A percentile compares a stretch with the other conserved stretches of the same genome.
Evolutionary conservation across 2,329 filamentous ascomycete species (phyloP).

Genomic region (Trichoderma cornu-damae): DNA sequence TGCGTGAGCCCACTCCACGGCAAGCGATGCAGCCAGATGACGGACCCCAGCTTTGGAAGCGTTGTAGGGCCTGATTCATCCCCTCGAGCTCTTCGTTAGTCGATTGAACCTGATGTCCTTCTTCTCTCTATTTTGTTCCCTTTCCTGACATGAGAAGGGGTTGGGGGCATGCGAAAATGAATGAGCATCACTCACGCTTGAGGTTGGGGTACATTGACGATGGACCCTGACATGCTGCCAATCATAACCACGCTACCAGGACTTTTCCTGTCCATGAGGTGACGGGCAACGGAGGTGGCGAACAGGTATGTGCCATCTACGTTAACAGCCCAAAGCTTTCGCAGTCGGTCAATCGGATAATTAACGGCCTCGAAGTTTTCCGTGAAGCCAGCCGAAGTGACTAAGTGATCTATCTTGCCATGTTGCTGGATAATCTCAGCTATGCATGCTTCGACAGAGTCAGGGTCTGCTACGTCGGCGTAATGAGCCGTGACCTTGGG

Average conservation of each 20-base stretch:
- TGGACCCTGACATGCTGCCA: slow-evolving; percentile 87
- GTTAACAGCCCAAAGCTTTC: slow-evolving; percentile 92
- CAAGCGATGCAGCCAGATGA: slow-evolving; percentile 79
- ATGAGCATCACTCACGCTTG: slow-evolving; percentile 55
- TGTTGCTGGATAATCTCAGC: slow-evolving; percentile 55
- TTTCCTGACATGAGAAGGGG: too few relatives aligned
- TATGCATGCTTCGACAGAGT: slow-evolving; percentile 71
- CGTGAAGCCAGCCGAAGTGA: slow-evolving; percentile 94
- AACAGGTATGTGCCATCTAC: slow-evolving; percentile 90
- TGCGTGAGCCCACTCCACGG: slow-evolving; percentile 86
- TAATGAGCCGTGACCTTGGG: slow-evolving; percentile 88
- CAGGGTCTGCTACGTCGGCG: slow-evolving; percentile 75
- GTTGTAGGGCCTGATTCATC: slow-evolving; percentile 65
- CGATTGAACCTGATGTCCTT: background rate
- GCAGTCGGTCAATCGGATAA: slow-evolving; percentile 85
- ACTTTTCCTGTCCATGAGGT: slow-evolving; percentile 76
- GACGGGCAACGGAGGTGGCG: slow-evolving; percentile 75
- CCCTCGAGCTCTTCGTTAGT: background rate
- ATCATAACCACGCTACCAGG: slow-evolving; percentile 89
- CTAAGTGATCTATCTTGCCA: slow-evolving; percentile 81
- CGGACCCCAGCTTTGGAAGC: slow-evolving; percentile 87
- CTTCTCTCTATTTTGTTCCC: background rate
- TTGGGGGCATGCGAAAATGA: too few relatives aligned
- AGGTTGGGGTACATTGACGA: slow-evolving; percentile 93
- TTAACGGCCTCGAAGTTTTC: slow-evolving; percentile 91